Evolutionary conservation across 2,329 filamentous ascomycete genomes (phyloP).

Genomic region (Xylariaceae sp.): DNA sequence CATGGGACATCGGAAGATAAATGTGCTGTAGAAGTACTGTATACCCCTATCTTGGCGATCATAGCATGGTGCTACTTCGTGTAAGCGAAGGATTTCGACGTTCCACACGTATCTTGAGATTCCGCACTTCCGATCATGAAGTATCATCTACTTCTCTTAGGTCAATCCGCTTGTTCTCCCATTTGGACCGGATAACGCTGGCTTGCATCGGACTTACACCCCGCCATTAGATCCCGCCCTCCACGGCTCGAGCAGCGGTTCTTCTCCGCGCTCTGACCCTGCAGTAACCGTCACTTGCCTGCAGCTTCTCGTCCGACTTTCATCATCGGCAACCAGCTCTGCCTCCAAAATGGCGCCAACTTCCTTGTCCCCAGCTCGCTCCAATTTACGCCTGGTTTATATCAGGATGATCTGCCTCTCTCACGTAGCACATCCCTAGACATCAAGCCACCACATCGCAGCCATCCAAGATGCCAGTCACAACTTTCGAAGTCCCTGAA

Average conservation of each 20-base stretch:
- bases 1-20: no score
- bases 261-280: conserved; percentile 9
- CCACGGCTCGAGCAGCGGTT: conserved; percentile 4
- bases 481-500: conserved; percentile 34
- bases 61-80: no score
- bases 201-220: conserved; percentile 12
- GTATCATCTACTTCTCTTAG: neutral
- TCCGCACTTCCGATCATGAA: neutral
- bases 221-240: neutral
- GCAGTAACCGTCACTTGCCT: conserved; percentile 15
- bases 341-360: neutral
- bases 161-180: neutral
- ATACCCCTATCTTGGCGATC: no score
- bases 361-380: neutral
- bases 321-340: neutral
- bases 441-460: neutral
- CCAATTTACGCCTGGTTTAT: neutral
- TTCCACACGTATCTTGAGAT: neutral
- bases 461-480: conserved; percentile 32
- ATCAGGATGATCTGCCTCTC: neutral
- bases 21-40: no score
- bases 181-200: conserved; percentile 8
- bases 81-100: neutral
- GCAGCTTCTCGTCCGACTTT: neutral
- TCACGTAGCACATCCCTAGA: neutral